A percentile compares a stretch with the other conserved stretches of the same genome.
phyloP scores from a whole-genome alignment of 129 eudicot genomes.

The Kitagawia praeruptora region DNA sequence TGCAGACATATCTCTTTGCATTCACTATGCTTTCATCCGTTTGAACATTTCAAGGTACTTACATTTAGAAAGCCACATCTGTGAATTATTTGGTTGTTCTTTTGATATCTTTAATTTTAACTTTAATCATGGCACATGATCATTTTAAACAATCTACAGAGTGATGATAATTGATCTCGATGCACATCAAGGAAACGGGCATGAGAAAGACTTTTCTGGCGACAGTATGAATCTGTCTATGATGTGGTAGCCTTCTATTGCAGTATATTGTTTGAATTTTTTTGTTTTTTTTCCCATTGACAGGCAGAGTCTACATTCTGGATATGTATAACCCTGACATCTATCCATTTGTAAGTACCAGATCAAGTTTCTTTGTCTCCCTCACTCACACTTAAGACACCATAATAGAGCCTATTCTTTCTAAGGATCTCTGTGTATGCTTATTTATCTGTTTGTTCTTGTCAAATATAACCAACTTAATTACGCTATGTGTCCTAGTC shows the following conservation, averaged over 20 bases:
- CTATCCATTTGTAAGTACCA: slow-evolving; percentile 73
- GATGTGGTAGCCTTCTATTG: neutral
- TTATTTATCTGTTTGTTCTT: neutral
- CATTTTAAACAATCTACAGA: slow-evolving; percentile 32
- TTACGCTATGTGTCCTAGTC: neutral
- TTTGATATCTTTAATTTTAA: neutral
- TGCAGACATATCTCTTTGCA: slow-evolving; percentile 92
- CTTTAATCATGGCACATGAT: neutral
- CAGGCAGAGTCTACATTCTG: slow-evolving; percentile 86
- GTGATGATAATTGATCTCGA: slow-evolving; percentile 94
- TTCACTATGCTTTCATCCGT: slow-evolving; percentile 63
- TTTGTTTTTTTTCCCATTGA: slow-evolving; percentile 13
- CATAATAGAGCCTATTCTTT: neutral
- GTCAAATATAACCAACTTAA: neutral
- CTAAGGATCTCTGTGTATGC: neutral
- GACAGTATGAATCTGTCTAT: slow-evolving; percentile 41
- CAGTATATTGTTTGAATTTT: neutral
- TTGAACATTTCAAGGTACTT: slow-evolving; percentile 65
- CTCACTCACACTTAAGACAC: neutral
- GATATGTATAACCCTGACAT: slow-evolving; percentile 87
- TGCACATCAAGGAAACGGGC: slow-evolving; percentile 99
- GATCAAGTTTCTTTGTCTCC: neutral
- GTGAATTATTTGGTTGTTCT: neutral
- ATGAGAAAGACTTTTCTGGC: slow-evolving; percentile 72
- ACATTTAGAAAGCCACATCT: slow-evolving; percentile 8